Percentiles rank a stretch among this genome's conserved stretches.
These are phyloP conservation scores for Linnemannia elongata DNA, from an alignment of 192 early-diverging fungal species.

Conservation along the genomic window DNA sequence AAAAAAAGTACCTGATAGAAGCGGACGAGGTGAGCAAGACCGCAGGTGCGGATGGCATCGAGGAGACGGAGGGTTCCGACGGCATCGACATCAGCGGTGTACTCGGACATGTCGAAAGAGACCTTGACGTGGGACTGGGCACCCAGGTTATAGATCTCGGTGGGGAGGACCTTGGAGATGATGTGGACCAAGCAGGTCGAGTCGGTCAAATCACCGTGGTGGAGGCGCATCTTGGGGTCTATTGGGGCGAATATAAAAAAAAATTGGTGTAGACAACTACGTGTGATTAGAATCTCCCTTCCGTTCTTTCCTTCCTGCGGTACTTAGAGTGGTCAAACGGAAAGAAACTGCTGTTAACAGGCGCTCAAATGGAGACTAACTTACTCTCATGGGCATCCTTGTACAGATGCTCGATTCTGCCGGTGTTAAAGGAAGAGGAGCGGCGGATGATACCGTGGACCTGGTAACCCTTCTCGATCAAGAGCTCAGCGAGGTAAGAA, in stretches of 20 bases:
- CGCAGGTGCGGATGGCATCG: slow-evolving; percentile 85
- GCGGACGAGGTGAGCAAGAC: slow-evolving; percentile 71
- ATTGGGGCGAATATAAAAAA: neutral
- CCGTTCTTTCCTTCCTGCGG: no score
- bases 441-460: slow-evolving; percentile 87
- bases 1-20: slow-evolving; percentile 67
- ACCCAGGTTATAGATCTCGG: slow-evolving; percentile 85
- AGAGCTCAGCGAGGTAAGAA: slow-evolving; percentile 80
- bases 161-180: slow-evolving; percentile 79
- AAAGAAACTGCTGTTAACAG: neutral
- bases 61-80: slow-evolving; percentile 84
- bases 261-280: no score
- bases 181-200: slow-evolving; percentile 84
- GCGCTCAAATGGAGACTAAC: neutral
- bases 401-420: slow-evolving; percentile 84
- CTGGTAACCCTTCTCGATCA: slow-evolving; percentile 80
- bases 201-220: slow-evolving; percentile 87
- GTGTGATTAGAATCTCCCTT: no score
- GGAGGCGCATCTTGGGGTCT: slow-evolving; percentile 80
- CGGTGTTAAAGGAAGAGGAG: slow-evolving; percentile 88
- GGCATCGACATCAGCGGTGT: slow-evolving; percentile 86
- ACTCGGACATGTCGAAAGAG: slow-evolving; percentile 84
- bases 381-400: slow-evolving; percentile 77
- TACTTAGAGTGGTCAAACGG: no score
- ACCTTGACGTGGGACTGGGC: slow-evolving; percentile 86